Base-by-base conservation (phyloP, 1,284 basidiomycete genomes). In the Pulchroboletus neoregius region DNA sequence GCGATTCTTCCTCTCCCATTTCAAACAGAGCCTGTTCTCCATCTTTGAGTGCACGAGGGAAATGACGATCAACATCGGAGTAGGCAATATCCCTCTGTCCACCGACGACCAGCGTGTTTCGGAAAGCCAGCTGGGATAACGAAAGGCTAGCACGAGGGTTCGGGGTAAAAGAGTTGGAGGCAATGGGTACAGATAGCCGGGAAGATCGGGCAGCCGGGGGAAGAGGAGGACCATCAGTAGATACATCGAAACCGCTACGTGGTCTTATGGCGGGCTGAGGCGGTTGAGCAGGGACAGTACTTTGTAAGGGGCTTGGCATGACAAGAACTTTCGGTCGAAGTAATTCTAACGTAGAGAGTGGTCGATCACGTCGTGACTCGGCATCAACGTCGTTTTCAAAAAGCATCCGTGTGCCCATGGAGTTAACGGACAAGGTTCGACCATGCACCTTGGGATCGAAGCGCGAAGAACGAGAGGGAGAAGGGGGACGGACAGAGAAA, bases 241-340 rank as follows among this genome's bases (percentile, higher is more conserved):
- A 74, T 18, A 78, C 55, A 53, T 80, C 70, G 60, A 90, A 87
- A 12, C 82, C 84, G 40, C 78, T 78, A 35, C 71, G 68, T 18
- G 74, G 60, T 34, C 63, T 67, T 6, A 60, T 49, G 4, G 48
- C 57, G 7, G 69, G 56, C 2, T 65, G 60, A 6, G 66, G 54
- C 43, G 66, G 53, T 28, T 63, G 53, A 38, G 67, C 38, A n/a
- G 68, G 53, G n/a, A 61, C 57, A 10, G 68, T 61, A 35, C 71
- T 68, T 61, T 90, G 88, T 42, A 91, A 68, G 4, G 88, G 87
- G 56, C 86, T 89, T 11, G 87, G 87, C 87, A 91, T 91, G 48
- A 91, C 82, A 38, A 91, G 79, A 22, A 91, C 74, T 63, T 91
- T 91, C 1, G 87, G 87, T 24, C 87, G 75, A 62, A 91, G 73